Base-by-base conservation (phyloP, 2,329 filamentous ascomycete species). In the Colletotrichum sp. region DNA sequence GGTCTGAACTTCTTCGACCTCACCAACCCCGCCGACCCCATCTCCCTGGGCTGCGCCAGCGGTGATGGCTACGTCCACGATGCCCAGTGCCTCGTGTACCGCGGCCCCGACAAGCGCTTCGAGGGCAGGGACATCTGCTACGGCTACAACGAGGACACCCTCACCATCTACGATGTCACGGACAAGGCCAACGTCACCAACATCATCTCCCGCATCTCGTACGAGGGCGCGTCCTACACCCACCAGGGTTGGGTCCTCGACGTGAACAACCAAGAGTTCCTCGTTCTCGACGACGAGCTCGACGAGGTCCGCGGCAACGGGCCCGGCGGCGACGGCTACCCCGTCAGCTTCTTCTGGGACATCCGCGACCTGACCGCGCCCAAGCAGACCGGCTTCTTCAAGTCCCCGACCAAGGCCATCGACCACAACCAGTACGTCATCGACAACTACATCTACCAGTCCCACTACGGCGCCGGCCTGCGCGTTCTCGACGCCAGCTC, bases 11-110 rank as follows among this genome's bases (percentile, higher is more conserved):
- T 91, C 81, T 89, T 92, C 74, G 89, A 92, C 80, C 85, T 92
- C 25, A 86, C 85, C 1, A 86, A 92, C 74, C 89, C 89, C 1
- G 80, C 87, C 4, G 89, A 90, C 34, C 90, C 90, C 0, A 87
- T 83, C 27, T 87, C 84, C 25, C 86, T 89, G 13, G 91, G 91
- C 12, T 92, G 90, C 75, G 88, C 88, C 10, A 84, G 84, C 15
- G 81, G 85, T 2, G 90, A 92, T 71, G 90, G 90, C 2, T 92
- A 92, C 68, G 90, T 92, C 3, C 91, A 92, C 78, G 90, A 92
- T 75, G 91, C 90, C 1, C 90, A 92, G 79, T 92, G 90, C 76
- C 81, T 92, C 30, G 86, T 88, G 34, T 91, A 91, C 79, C 86
- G 84, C 9, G 89, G 90, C 1, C 89, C 89, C 1, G 87, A 91